phyloP scores from a whole-genome alignment of 108 stramenopile genomes.

The Chaetoceros tenuissimus region DNA sequence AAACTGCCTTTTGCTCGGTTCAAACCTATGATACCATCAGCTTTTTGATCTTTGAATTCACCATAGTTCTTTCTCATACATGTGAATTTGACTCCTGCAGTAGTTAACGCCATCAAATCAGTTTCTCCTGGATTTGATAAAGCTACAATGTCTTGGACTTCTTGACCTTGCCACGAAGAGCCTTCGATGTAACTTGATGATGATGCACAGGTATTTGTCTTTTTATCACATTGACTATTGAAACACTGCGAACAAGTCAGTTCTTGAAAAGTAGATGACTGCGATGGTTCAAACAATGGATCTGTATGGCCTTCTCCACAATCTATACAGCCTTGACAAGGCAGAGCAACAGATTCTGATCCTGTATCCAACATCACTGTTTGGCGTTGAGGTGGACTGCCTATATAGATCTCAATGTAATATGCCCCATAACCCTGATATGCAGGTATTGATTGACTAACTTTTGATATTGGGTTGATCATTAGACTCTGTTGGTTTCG shows the following conservation, averaged over 20 bases:
- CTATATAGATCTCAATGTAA: constrained; percentile 89
- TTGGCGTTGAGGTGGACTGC: constrained; percentile 92
- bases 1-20: constrained; percentile 36
- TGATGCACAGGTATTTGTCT: neutral
- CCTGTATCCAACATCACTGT: constrained; percentile 97
- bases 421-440: constrained; percentile 86
- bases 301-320: constrained; percentile 43
- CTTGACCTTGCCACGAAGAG: constrained; percentile 61
- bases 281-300: neutral
- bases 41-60: constrained; percentile 42
- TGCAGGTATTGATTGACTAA: neutral
- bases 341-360: constrained; percentile 87
- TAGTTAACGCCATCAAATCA: neutral
- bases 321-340: constrained; percentile 73
- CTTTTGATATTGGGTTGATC: neutral
- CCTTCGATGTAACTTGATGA: constrained; percentile 63
- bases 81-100: constrained; percentile 49
- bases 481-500: no score
- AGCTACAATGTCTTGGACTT: constrained; percentile 40
- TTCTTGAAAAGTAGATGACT: neutral
- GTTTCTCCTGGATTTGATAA: neutral
- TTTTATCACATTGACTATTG: neutral
- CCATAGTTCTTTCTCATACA: constrained; percentile 26
- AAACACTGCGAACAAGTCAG: neutral
- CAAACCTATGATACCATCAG: constrained; percentile 96